Percentiles rank a stretch among this genome's conserved stretches.
These are phyloP conservation scores for Fraxinus greggii DNA, from an alignment of 305 asterid species.

Conservation along the genomic window DNA sequence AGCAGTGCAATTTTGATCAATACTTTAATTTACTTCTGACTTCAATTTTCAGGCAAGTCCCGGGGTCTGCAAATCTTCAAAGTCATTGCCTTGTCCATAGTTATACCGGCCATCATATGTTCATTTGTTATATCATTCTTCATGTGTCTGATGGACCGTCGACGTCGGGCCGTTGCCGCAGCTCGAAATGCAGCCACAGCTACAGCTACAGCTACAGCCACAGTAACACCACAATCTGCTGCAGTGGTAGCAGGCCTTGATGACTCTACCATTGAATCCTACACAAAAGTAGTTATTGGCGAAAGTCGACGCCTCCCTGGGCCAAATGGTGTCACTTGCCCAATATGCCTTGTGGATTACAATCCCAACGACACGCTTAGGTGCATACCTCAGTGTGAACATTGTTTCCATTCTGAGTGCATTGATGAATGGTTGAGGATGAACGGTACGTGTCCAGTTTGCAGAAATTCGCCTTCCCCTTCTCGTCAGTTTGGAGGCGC, in stretches of 20 bases:
- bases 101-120: conserved; percentile 49
- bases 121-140: conserved; percentile 40
- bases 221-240: conserved; percentile 9
- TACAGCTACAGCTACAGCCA: too few species aligned
- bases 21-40: too few species aligned
- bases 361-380: conserved; percentile 50
- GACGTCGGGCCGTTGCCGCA: conserved; percentile 5
- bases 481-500: background rate
- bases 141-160: conserved; percentile 31
- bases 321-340: conserved; percentile 61
- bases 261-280: conserved; percentile 61
- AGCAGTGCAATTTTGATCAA: background rate
- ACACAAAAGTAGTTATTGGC: conserved; percentile 54
- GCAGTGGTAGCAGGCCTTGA: conserved; percentile 48
- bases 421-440: conserved; percentile 68
- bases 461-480: conserved; percentile 58
- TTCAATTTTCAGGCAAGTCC: conserved; percentile 35
- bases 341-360: conserved; percentile 68
- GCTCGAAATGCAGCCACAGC: conserved; percentile 27
- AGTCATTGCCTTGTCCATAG: conserved; percentile 50
- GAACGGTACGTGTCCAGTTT: conserved; percentile 66
- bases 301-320: conserved; percentile 70
- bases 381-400: conserved; percentile 66
- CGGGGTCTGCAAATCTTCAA: conserved; percentile 39
- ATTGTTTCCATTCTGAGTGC: conserved; percentile 75